These are phyloP conservation scores for Paramecium primaurelia DNA, from an alignment of 73 alveolate genomes.

Conservation along the genomic window DNA sequence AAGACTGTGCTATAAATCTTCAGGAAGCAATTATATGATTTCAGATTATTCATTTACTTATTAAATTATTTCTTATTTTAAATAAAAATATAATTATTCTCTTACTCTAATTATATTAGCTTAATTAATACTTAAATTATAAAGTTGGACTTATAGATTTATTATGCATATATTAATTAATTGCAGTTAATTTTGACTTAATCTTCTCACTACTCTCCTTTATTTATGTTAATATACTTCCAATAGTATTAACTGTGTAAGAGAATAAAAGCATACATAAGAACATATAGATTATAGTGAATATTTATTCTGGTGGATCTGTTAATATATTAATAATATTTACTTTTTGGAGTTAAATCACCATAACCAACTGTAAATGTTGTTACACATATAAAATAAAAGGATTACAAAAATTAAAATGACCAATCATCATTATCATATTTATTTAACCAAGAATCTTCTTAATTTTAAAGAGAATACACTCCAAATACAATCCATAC, in stretches of 20 bases:
- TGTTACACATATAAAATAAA: constrained; percentile 47
- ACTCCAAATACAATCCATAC: constrained; percentile 15
- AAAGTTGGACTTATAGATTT: background rate
- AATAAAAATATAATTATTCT: background rate
- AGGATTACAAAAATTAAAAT: constrained; percentile 20
- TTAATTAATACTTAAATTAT: background rate
- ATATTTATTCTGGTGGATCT: constrained; percentile 5
- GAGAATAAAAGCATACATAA: background rate
- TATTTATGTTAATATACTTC: background rate
- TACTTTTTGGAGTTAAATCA: constrained; percentile 29
- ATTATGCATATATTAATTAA: constrained; percentile 1
- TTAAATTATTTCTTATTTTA: background rate
- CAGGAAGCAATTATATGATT: background rate
- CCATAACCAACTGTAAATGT: constrained; percentile 62
- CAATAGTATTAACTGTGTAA: constrained; percentile 15
- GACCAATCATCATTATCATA: background rate
- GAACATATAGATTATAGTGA: background rate
- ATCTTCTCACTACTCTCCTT: constrained; percentile 4
- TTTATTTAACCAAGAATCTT: background rate
- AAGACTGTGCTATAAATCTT: background rate
- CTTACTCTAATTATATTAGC: background rate
- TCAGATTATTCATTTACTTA: background rate
- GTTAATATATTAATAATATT: background rate
- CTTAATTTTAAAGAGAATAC: background rate
- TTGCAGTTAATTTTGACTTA: background rate